These are phyloP conservation scores for Lachancea quebecensis DNA, from an alignment of 805 yeast species.

Conservation along the genomic window DNA sequence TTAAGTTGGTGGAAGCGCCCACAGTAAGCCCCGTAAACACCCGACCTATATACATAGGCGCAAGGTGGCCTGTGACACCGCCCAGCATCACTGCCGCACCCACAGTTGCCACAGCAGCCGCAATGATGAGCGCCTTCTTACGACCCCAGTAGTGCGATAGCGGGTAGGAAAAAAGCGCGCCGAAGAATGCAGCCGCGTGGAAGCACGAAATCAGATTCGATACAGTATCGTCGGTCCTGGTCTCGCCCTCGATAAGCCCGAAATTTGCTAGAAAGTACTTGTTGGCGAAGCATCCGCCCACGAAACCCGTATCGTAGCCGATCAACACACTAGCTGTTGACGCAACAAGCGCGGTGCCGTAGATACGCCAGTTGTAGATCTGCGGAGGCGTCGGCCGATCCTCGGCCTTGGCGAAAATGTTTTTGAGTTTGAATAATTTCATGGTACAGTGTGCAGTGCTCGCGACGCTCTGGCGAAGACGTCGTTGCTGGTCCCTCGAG, in stretches of 20 bases:
- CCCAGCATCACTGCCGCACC: constrained; percentile 40
- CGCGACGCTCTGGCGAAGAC: too few species aligned
- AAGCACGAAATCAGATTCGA: constrained; percentile 43
- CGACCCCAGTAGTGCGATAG: constrained; percentile 38
- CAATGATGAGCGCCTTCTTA: constrained; percentile 33
- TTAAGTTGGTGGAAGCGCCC: constrained; percentile 44
- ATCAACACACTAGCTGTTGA: constrained; percentile 45
- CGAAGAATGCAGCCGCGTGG: constrained; percentile 49
- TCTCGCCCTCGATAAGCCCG: constrained; percentile 33
- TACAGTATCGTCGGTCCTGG: constrained; percentile 24
- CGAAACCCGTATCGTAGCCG: constrained; percentile 52
- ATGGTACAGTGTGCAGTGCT: too few species aligned
- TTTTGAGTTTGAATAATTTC: not conserved
- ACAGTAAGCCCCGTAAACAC: constrained; percentile 47
- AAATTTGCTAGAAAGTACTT: constrained; percentile 40
- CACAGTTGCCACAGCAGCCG: constrained; percentile 37
- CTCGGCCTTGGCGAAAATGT: constrained; percentile 8
- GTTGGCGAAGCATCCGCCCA: constrained; percentile 47
- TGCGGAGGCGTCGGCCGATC: constrained; percentile 32
- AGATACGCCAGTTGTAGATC: constrained; percentile 41
- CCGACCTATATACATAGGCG: constrained; percentile 47
- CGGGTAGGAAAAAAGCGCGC: constrained; percentile 39
- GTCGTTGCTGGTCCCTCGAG: too few species aligned
- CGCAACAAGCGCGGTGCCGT: constrained; percentile 38
- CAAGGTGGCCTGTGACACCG: constrained; percentile 34